Conservation (phyloP, 2,329 filamentous ascomycete species). For the Fusarium phyllophilum region DNA sequence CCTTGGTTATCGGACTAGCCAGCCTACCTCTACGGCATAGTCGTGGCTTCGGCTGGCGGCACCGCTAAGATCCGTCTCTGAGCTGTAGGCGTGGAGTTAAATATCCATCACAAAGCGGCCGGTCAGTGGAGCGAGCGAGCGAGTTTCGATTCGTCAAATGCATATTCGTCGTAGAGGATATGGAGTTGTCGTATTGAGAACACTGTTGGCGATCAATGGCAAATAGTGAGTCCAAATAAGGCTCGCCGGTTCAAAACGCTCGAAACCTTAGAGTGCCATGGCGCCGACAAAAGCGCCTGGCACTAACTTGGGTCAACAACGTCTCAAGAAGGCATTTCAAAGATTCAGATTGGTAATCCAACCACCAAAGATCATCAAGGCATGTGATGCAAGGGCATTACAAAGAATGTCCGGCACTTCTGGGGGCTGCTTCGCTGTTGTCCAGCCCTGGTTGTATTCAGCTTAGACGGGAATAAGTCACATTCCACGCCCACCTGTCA, state of each 20-base stretch:
- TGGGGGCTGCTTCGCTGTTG: constrained; percentile 4
- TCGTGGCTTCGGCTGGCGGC: constrained; percentile 19
- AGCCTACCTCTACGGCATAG: neutral
- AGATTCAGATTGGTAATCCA: neutral
- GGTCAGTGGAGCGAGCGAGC: constrained; percentile 1
- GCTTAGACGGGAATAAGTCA: neutral
- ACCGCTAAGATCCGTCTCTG: constrained; percentile 20
- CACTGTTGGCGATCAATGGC: neutral
- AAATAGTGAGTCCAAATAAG: constrained; percentile 3
- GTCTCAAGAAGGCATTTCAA: neutral
- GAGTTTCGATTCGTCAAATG: constrained; percentile 12
- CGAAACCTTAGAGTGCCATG: constrained; percentile 19
- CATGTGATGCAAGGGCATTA: constrained; percentile 6
- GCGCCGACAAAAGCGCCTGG: neutral
- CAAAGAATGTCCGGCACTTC: neutral
- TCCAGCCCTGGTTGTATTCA: neutral
- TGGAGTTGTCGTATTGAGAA: neutral
- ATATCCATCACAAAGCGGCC: neutral
- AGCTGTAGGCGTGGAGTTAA: neutral
- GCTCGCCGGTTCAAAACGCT: neutral
- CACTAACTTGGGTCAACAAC: neutral
- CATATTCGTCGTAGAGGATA: neutral
- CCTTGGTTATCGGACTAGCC: neutral
- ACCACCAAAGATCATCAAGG: neutral
- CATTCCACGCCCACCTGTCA: neutral